phyloP scores from a whole-genome alignment of 192 early-diverging fungal genomes.

The Jimgerdemannia flammicorona region DNA sequence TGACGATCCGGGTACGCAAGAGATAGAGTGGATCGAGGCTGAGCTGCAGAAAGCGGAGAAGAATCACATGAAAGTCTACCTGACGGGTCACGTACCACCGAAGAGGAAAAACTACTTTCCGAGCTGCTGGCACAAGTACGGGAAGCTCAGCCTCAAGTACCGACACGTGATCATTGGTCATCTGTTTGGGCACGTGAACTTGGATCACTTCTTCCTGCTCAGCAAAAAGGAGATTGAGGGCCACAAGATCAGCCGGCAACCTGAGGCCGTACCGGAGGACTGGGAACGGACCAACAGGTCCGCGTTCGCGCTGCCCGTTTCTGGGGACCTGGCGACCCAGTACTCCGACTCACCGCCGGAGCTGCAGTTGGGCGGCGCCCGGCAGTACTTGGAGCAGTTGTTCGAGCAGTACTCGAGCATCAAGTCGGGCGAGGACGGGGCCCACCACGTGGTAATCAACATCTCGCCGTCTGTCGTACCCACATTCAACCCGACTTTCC shows the following conservation, averaged over 20 bases:
- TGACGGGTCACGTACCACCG: slow-evolving; percentile 69
- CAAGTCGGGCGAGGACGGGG: slow-evolving; percentile 15
- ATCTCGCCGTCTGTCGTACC: slow-evolving; percentile 67
- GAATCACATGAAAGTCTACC: slow-evolving; percentile 44
- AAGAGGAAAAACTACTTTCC: slow-evolving; percentile 35
- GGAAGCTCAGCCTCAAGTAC: slow-evolving; percentile 33
- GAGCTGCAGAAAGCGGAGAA: slow-evolving; percentile 44
- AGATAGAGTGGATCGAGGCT: slow-evolving; percentile 68
- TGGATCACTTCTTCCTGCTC: slow-evolving; percentile 43
- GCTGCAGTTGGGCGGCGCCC: background rate
- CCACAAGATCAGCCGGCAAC: background rate
- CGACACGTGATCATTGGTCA: slow-evolving; percentile 59
- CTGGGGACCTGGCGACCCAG: background rate
- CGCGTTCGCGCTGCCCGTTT: background rate
- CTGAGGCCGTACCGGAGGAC: slow-evolving; percentile 3
- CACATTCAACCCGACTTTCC: slow-evolving; percentile 56
- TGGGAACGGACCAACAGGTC: background rate
- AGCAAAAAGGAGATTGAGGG: slow-evolving; percentile 9
- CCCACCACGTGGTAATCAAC: slow-evolving; percentile 31
- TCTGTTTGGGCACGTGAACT: slow-evolving; percentile 73
- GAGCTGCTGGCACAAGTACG: slow-evolving; percentile 40
- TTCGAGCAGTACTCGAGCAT: slow-evolving; percentile 34
- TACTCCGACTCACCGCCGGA: background rate
- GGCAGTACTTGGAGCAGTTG: slow-evolving; percentile 30
- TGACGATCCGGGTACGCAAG: slow-evolving; percentile 55